Evolutionary conservation across 2,329 filamentous ascomycete genomes (phyloP).

Genomic region (Pseudogymnoascus sp.): DNA sequence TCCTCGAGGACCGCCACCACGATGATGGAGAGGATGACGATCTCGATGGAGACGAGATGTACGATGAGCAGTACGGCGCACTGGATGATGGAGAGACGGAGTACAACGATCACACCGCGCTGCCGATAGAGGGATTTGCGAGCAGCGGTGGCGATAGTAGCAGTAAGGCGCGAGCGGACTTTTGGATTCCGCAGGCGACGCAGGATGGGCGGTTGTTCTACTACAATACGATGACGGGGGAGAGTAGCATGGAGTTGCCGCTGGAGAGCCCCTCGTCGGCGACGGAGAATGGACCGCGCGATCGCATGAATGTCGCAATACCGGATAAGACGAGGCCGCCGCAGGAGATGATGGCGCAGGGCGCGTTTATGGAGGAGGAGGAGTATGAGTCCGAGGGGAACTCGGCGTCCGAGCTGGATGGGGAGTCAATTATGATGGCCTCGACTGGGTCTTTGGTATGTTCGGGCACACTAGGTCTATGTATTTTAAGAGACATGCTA

Average conservation of each 20-base stretch:
- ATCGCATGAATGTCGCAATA: conserved; percentile 80
- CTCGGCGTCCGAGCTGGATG: conserved; percentile 81
- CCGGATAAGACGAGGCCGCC: conserved; percentile 87
- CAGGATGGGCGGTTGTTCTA: conserved; percentile 90
- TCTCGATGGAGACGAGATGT: conserved; percentile 59
- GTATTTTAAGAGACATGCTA: not conserved
- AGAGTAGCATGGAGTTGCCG: conserved; percentile 89
- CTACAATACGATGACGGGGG: conserved; percentile 95
- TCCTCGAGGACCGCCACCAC: conserved; percentile 57
- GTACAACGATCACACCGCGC: conserved; percentile 47
- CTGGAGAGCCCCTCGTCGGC: conserved; percentile 78
- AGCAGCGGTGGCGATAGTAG: conserved; percentile 60
- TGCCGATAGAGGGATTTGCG: conserved; percentile 20
- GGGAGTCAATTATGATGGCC: conserved; percentile 61
- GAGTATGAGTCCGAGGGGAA: conserved; percentile 78
- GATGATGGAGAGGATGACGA: conserved; percentile 57
- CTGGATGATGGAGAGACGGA: conserved; percentile 60
- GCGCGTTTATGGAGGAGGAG: conserved; percentile 70
- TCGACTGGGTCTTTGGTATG: conserved; percentile 63
- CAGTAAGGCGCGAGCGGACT: conserved; percentile 81
- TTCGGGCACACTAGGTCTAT: conserved; percentile 14
- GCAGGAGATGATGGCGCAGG: conserved; percentile 81
- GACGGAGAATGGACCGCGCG: conserved; percentile 76
- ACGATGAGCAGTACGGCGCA: conserved; percentile 44
- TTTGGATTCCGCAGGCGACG: conserved; percentile 97